Conservation (phyloP, 176 grass and related monocot species). For the Oryza australiensis region DNA sequence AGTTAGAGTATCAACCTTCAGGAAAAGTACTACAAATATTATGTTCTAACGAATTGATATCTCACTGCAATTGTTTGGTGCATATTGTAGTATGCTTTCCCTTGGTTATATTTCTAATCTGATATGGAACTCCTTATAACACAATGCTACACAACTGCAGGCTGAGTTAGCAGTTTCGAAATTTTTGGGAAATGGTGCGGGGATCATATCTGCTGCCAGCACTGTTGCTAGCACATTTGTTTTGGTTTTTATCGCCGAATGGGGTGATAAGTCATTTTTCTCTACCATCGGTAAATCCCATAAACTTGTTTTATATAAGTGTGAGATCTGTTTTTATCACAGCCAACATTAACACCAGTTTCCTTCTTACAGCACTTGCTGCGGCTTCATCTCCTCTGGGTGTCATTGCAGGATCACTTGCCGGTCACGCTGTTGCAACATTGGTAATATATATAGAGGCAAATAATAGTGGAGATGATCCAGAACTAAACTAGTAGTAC, state of each 20-base stretch:
- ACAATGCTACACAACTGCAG: slow-evolving; percentile 49
- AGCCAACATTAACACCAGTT: slow-evolving; percentile 24
- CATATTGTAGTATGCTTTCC: background rate
- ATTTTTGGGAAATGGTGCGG: slow-evolving; percentile 91
- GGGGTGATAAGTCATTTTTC: slow-evolving; percentile 99
- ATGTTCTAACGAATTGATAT: background rate
- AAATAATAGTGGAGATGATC: slow-evolving; percentile 3
- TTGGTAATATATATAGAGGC: slow-evolving; percentile 55
- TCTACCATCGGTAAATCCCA: slow-evolving; percentile 78
- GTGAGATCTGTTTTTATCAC: slow-evolving; percentile 4
- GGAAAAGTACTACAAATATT: slow-evolving; percentile 4
- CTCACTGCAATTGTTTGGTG: background rate
- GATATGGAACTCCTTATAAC: slow-evolving; percentile 5
- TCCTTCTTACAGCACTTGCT: slow-evolving; percentile 70
- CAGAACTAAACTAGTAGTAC: background rate
- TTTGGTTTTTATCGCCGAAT: slow-evolving; percentile 97
- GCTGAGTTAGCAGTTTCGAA: slow-evolving; percentile 94
- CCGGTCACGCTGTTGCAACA: slow-evolving; percentile 92
- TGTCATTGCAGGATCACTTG: slow-evolving; percentile 83
- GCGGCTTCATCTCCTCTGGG: slow-evolving; percentile 96
- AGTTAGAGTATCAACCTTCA: too few species aligned
- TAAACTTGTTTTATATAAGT: background rate
- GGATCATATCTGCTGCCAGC: slow-evolving; percentile 78
- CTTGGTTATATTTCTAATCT: slow-evolving; percentile 19
- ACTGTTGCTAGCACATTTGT: slow-evolving; percentile 90